Conservation (phyloP, 2,329 filamentous ascomycete genomes). For the Microascus cirrosus region DNA sequence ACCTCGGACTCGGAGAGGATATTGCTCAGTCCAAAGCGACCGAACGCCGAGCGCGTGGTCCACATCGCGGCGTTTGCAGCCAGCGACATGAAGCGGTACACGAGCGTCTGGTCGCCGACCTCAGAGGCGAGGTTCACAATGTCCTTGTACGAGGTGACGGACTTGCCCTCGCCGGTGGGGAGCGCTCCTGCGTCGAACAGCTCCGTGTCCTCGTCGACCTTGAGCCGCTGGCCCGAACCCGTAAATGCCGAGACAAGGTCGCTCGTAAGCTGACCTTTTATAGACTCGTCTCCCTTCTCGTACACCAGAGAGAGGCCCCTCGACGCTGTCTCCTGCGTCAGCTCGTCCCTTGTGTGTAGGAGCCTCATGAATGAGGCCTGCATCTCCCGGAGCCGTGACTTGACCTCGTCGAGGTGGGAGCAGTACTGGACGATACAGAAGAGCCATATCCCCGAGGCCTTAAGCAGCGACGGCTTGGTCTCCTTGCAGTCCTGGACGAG, state of each 20-base stretch:
- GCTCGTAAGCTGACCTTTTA: constrained; percentile 74
- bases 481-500: constrained; percentile 67
- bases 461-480: constrained; percentile 80
- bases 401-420: constrained; percentile 64
- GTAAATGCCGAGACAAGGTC: constrained; percentile 87
- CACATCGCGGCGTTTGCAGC: constrained; percentile 93
- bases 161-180: constrained; percentile 79
- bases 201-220: constrained; percentile 83
- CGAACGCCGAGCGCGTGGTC: constrained; percentile 94
- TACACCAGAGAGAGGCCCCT: constrained; percentile 87
- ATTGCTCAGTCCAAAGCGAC: constrained; percentile 81
- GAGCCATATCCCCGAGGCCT: constrained; percentile 91
- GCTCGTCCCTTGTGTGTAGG: constrained; percentile 77
- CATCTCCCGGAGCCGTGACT: constrained; percentile 62
- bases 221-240: constrained; percentile 60
- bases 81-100: constrained; percentile 97
- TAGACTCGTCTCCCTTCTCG: constrained; percentile 71
- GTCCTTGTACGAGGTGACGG: constrained; percentile 93
- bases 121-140: constrained; percentile 96
- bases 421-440: constrained; percentile 87
- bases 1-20: constrained; percentile 81
- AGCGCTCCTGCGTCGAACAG: constrained; percentile 85
- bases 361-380: constrained; percentile 84
- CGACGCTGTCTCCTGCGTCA: constrained; percentile 92
- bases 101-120: constrained; percentile 88